These are phyloP conservation scores for Danielia oregonensis DNA, from an alignment of 805 yeast genomes.

Conservation along the genomic window DNA sequence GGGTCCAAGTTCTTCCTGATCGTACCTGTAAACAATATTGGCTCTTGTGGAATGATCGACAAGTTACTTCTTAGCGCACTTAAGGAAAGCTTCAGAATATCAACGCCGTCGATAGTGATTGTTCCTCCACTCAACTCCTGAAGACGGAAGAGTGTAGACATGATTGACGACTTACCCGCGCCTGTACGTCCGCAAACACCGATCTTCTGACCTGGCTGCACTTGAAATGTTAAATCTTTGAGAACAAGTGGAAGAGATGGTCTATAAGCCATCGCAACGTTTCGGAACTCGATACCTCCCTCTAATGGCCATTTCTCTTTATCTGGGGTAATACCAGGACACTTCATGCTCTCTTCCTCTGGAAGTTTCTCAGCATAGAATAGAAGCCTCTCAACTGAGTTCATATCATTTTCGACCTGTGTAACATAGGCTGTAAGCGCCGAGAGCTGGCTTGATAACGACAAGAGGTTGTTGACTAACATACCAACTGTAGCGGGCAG, in stretches of 20 bases:
- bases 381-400: no score
- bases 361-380: no score
- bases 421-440: no score
- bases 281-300: constrained; percentile 45
- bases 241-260: no score
- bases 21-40: constrained; percentile 23
- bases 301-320: constrained; percentile 60
- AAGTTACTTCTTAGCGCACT: constrained; percentile 20
- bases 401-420: no score
- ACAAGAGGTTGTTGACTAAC: no score
- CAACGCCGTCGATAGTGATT: constrained; percentile 18
- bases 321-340: no score
- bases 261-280: constrained; percentile 54
- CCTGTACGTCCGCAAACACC: constrained; percentile 95
- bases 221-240: constrained; percentile 39
- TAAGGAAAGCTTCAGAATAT: constrained; percentile 13
- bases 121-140: constrained; percentile 17
- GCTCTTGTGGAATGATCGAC: constrained; percentile 25
- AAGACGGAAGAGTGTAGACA: constrained; percentile 23
- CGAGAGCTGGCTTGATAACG: no score
- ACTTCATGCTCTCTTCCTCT: no score
- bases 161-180: constrained; percentile 34
- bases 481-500: no score
- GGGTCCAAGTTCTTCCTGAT: constrained; percentile 60
- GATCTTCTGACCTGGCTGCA: constrained; percentile 72